Evolutionary conservation across 148 eudicot species (phyloP).

Genomic region (Silene uniflora): DNA sequence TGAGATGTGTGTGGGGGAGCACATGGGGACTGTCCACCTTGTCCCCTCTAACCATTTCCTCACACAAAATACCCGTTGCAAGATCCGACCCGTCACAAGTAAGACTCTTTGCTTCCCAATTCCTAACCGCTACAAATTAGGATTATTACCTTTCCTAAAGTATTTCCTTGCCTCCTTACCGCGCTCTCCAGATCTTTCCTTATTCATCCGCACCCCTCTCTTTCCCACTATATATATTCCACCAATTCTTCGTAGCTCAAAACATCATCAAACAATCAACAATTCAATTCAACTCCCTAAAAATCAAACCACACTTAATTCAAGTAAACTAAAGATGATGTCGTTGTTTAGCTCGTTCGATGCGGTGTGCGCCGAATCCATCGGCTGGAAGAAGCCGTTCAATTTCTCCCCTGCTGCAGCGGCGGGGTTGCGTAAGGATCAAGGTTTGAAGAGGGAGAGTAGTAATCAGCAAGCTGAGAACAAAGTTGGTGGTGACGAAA

Average conservation of each 20-base stretch:
- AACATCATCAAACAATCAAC: too few species aligned
- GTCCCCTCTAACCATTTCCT: too few species aligned
- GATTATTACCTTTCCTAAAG: too few species aligned
- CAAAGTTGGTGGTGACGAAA: not conserved
- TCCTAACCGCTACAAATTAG: too few species aligned
- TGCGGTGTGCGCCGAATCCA: conserved; percentile 34
- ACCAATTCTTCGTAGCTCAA: too few species aligned
- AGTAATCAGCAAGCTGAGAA: not conserved
- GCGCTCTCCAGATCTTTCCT: conserved; percentile 11
- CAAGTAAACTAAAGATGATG: conserved; percentile 34
- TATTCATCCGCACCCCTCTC: not conserved
- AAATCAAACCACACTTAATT: too few species aligned
- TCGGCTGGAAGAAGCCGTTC: conserved; percentile 28
- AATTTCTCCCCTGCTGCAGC: not conserved
- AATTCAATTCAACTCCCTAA: too few species aligned
- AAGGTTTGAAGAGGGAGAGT: not conserved
- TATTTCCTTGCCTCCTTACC: not conserved
- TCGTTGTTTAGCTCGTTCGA: conserved; percentile 50
- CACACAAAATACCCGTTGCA: too few species aligned
- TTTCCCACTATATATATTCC: conserved; percentile 3
- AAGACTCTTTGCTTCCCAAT: too few species aligned
- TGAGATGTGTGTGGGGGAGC: too few species aligned
- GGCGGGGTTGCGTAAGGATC: not conserved
- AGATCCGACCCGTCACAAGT: too few species aligned
- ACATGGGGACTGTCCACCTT: too few species aligned